Conservation (phyloP, 306 rosid genomes). For the Albizia julibrissin region DNA sequence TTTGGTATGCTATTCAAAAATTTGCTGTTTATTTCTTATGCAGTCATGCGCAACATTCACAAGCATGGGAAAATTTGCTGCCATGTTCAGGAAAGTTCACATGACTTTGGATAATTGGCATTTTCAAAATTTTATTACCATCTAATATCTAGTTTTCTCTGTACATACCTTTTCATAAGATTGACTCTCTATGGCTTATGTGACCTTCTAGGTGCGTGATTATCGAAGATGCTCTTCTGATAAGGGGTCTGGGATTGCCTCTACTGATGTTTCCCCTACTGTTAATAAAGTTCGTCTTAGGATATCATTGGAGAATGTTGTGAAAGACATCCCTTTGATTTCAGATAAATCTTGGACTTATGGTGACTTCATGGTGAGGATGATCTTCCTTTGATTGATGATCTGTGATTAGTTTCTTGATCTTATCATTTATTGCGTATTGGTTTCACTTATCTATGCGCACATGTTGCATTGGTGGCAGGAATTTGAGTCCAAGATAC, state of each 20-base stretch:
- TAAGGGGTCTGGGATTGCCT: constrained; percentile 52
- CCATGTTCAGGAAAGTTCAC: neutral
- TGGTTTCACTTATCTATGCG: constrained; percentile 33
- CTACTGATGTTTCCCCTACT: constrained; percentile 54
- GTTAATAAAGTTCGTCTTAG: constrained; percentile 73
- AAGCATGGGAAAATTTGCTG: neutral
- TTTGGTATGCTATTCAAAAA: constrained; percentile 33
- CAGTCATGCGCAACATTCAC: neutral
- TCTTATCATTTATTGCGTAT: constrained; percentile 27
- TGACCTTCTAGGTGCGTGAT: constrained; percentile 72
- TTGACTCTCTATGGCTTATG: constrained; percentile 33
- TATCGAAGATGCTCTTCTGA: constrained; percentile 71
- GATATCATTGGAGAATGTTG: constrained; percentile 94
- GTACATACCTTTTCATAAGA: constrained; percentile 21
- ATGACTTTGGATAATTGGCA: neutral
- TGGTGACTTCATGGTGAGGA: constrained; percentile 94
- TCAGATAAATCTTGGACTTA: constrained; percentile 92
- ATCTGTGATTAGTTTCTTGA: constrained; percentile 18
- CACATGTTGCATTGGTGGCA: constrained; percentile 33
- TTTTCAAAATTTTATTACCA: constrained; percentile 19
- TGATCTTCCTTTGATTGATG: constrained; percentile 31
- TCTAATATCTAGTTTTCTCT: constrained; percentile 13
- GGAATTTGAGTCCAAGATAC: constrained; percentile 88
- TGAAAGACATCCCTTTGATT: constrained; percentile 88
- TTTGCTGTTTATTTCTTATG: constrained; percentile 18